Evolutionary conservation across 352 stramenopile genomes (phyloP).

Genomic region (Phytophthora hibernalis): DNA sequence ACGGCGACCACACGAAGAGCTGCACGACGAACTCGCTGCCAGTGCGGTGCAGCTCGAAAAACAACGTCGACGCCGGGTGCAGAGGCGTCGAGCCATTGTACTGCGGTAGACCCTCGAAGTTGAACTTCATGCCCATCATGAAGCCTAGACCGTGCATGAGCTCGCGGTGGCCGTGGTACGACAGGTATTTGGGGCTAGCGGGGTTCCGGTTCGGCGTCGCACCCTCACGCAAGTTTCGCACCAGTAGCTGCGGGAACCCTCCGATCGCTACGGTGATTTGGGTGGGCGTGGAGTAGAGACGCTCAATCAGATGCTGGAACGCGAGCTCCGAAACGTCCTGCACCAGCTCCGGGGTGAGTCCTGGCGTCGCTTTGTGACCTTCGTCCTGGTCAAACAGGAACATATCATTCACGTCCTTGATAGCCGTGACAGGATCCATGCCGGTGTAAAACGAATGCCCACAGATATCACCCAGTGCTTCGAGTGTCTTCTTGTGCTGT

Average conservation of each 20-base stretch:
- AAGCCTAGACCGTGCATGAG: constrained; percentile 81
- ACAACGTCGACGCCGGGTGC: constrained; percentile 72
- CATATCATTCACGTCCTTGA: constrained; percentile 83
- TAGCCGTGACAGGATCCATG: constrained; percentile 56
- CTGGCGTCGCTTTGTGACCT: constrained; percentile 51
- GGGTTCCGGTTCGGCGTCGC: constrained; percentile 38
- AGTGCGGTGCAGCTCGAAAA: constrained; percentile 73
- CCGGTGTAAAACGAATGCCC: constrained; percentile 56
- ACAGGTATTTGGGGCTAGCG: constrained; percentile 71
- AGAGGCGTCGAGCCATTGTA: constrained; percentile 78
- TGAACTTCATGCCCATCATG: constrained; percentile 83
- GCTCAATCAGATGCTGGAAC: constrained; percentile 79
- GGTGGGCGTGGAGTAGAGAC: constrained; percentile 69
- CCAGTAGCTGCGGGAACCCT: constrained; percentile 71
- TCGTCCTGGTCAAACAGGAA: constrained; percentile 76
- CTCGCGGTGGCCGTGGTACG: constrained; percentile 83
- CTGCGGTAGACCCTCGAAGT: constrained; percentile 65
- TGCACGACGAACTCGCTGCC: constrained; percentile 56
- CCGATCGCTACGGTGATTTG: constrained; percentile 75
- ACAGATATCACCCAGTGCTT: constrained; percentile 49
- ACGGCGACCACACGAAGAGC: constrained; percentile 78
- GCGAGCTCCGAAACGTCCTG: constrained; percentile 61
- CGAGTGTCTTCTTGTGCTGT: constrained; percentile 50
- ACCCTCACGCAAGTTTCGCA: constrained; percentile 65
- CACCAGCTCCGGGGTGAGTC: constrained; percentile 54